A percentile compares a stretch with the other conserved stretches of the same genome.
Conservation (phyloP, 805 yeast genomes). For the Tetrapisispora fleetii region DNA sequence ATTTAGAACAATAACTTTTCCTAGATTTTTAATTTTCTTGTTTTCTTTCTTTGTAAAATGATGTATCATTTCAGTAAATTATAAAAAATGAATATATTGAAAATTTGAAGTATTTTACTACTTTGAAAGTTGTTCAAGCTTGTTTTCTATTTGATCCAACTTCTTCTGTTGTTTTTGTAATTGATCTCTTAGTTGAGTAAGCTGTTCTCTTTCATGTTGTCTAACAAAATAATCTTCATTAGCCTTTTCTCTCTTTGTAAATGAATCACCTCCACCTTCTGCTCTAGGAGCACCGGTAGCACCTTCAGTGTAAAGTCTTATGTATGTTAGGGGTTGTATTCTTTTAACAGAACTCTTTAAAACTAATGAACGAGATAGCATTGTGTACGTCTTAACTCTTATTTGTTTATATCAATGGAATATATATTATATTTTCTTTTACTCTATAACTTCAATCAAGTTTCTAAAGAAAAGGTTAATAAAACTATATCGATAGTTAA, state of each 20-base stretch:
- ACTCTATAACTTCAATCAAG: too few relatives aligned
- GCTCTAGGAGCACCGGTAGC: constrained; percentile 50
- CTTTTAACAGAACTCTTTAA: background rate
- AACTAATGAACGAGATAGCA: constrained; percentile 1
- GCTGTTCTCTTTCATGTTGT: constrained; percentile 84
- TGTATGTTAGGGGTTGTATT: background rate
- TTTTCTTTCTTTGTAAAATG: too few relatives aligned
- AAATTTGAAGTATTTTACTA: constrained; percentile 4
- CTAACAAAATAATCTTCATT: constrained; percentile 77
- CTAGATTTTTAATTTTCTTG: too few relatives aligned
- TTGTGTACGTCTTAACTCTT: background rate
- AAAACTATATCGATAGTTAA: too few relatives aligned
- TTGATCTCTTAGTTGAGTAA: constrained; percentile 64
- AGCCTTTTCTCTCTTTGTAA: constrained; percentile 85
- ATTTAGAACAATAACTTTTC: background rate
- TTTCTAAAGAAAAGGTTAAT: too few relatives aligned
- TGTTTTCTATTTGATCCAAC: constrained; percentile 41
- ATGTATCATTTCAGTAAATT: background rate
- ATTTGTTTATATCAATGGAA: too few relatives aligned
- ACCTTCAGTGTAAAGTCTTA: constrained; percentile 41
- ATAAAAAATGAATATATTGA: background rate
- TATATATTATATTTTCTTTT: too few relatives aligned
- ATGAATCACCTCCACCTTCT: constrained; percentile 42
- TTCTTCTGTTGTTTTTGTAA: constrained; percentile 66
- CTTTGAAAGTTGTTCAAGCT: constrained; percentile 27